Base-by-base conservation (phyloP, 2,329 filamentous ascomycete genomes). In the Aspergillus luchuensis region DNA sequence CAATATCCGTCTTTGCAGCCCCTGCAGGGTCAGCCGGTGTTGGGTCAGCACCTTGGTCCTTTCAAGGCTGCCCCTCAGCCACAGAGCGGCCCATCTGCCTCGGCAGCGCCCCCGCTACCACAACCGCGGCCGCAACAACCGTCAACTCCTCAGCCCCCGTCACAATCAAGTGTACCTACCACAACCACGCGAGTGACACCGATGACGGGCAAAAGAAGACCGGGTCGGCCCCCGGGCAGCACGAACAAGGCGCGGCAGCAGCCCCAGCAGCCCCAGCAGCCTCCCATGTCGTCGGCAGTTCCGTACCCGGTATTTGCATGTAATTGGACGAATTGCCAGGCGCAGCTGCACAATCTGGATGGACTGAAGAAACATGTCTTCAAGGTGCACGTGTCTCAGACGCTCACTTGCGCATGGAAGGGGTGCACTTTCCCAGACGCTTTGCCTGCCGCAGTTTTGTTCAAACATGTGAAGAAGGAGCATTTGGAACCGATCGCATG, bases 301-400 rank as follows among this genome's bases (percentile, higher is more conserved):
- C 47, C 67, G 5, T 77, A 74, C 55, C 69, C 64, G 51, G 78
- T 84, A 5, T 89, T 81, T 69, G 78, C 79, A 57, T 90, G 87
- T 72, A 71, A 77, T 45, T 89, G 87, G 87, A 73, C 80, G 55
- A 72, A 75, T 1, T 90, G 87, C 69, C 72, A 73, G 3, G 81
- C 84, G 0, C 80, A 87, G 63, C 74, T 89, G 5, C 87, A 89
- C 71, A 89, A 88, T 65, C 71, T 89, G 13, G 81, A 83, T 8
- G 85, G 83, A 0, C 74, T 89, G 5, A 81, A 82, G 62, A 84
- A 84, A 59, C 87, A 90, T 69, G 72, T 87, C 5, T 69, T 78
- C 55, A 88, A 86, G 66, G 72, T 84, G 4, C 87, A 89, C 59
- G 66, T 76, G 2, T 71, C 74, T 2, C 61, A 70, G 54, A 63